Evolutionary conservation across 495 filamentous ascomycete species (phyloP).

Genomic region (Emericellopsis terricola): DNA sequence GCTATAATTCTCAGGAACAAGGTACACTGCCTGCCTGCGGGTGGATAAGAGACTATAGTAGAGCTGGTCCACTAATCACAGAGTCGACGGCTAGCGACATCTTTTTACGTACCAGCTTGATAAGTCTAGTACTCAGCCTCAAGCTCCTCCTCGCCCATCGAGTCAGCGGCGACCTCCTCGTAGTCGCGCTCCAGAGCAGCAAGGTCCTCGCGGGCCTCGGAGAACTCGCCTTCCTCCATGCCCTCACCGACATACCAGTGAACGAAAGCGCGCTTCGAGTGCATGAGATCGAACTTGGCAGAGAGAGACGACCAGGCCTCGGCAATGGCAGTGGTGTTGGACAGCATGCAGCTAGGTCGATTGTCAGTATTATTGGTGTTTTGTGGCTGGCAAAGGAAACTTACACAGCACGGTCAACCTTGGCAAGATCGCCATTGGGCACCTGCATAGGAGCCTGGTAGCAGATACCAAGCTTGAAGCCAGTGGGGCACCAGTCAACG

Average conservation of each 20-base stretch:
- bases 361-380: slow-evolving; percentile 5
- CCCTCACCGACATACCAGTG: slow-evolving; percentile 99
- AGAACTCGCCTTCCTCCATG: slow-evolving; percentile 99
- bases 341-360: slow-evolving; percentile 73
- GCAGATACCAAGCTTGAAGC: slow-evolving; percentile 91
- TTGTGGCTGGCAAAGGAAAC: slow-evolving; percentile 18
- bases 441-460: slow-evolving; percentile 87
- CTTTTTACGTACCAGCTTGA: too few relatives aligned
- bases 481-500: slow-evolving; percentile 92
- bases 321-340: slow-evolving; percentile 97
- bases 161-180: slow-evolving; percentile 96
- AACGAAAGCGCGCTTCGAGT: slow-evolving; percentile 98
- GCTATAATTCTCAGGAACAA: too few relatives aligned
- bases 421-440: slow-evolving; percentile 91
- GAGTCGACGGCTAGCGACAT: too few relatives aligned
- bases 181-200: slow-evolving; percentile 97
- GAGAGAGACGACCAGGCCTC: slow-evolving; percentile 97
- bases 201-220: slow-evolving; percentile 93
- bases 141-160: slow-evolving; percentile 68
- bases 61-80: too few relatives aligned
- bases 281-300: slow-evolving; percentile 99
- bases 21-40: too few relatives aligned
- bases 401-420: slow-evolving; percentile 95
- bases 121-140: slow-evolving; percentile 85
- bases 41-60: too few relatives aligned